Percentiles rank a stretch among this genome's conserved stretches.
These are phyloP conservation scores for Noccaea caerulescens DNA, from an alignment of 345 rosid genomes.

Conservation along the genomic window DNA sequence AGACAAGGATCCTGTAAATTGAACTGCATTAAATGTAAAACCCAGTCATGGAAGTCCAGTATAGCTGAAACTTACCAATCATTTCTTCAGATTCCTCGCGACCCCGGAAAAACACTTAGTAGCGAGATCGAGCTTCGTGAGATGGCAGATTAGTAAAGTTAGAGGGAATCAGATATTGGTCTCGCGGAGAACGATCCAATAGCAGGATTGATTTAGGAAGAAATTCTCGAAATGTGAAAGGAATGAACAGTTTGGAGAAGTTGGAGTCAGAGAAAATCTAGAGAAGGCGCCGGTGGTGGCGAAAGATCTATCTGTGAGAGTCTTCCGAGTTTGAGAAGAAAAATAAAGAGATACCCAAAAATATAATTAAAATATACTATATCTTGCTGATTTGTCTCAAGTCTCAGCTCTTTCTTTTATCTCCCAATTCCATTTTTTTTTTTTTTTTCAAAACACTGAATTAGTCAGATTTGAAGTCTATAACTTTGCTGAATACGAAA, in stretches of 20 bases:
- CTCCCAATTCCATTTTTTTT: background rate
- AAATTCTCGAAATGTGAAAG: slow-evolving; percentile 12
- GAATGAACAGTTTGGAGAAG: slow-evolving; percentile 20
- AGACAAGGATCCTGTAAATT: background rate
- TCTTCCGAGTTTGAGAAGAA: slow-evolving; percentile 9
- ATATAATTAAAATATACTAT: background rate
- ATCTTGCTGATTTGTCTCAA: slow-evolving; percentile 30
- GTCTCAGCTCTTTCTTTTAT: slow-evolving; percentile 14
- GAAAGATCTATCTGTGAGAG: slow-evolving; percentile 33
- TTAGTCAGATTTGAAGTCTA: slow-evolving; percentile 13
- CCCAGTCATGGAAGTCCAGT: background rate
- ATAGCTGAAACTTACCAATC: slow-evolving; percentile 21
- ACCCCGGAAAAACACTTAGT: background rate
- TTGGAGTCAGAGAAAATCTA: slow-evolving; percentile 8
- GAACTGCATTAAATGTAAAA: slow-evolving; percentile 13
- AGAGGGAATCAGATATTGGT: slow-evolving; percentile 4
- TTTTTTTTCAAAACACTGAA: background rate
- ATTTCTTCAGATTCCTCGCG: slow-evolving; percentile 14
- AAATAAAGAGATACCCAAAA: background rate
- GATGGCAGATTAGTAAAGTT: background rate
- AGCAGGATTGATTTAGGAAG: background rate
- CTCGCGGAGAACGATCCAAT: background rate
- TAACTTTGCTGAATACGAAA: background rate
- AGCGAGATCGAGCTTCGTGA: slow-evolving; percentile 37
- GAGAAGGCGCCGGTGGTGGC: slow-evolving; percentile 7